Evolutionary conservation across 768 basidiomycete species (phyloP).

Genomic region (Arthromyces matolae): DNA sequence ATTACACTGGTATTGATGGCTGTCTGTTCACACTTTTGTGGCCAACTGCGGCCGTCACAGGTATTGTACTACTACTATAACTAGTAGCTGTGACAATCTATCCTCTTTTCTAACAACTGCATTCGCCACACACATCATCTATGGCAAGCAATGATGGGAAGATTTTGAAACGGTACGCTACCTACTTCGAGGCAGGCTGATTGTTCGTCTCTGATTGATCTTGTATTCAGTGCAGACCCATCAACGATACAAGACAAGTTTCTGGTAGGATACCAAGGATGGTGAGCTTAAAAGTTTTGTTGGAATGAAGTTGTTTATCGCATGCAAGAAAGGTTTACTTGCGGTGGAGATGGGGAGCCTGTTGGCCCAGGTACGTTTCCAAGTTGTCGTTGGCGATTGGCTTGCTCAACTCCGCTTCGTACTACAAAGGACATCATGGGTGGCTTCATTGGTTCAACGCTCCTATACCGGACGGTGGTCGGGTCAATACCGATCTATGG

Average conservation of each 20-base stretch:
- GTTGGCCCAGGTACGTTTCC: conserved; percentile 50
- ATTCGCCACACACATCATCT: background rate
- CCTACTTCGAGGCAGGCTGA: too few relatives aligned
- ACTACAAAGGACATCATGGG: conserved; percentile 69
- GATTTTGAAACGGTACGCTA: conserved; percentile 39
- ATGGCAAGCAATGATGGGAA: conserved; percentile 32
- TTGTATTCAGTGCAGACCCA: conserved; percentile 52
- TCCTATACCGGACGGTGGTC: conserved; percentile 68
- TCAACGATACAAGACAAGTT: conserved; percentile 81
- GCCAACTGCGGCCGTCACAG: conserved; percentile 2
- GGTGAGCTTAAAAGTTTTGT: conserved; percentile 40
- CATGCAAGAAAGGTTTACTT: conserved; percentile 56
- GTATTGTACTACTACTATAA: too few relatives aligned
- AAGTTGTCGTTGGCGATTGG: background rate
- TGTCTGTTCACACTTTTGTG: conserved; percentile 6
- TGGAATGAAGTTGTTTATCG: background rate
- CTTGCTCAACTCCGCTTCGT: background rate
- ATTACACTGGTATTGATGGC: too few relatives aligned
- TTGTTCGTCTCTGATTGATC: conserved; percentile 2
- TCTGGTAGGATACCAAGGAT: conserved; percentile 85
- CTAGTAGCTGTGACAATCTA: conserved; percentile 5
- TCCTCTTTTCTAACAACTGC: conserved; percentile 4
- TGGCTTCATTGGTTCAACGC: conserved; percentile 83
- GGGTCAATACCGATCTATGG: conserved; percentile 74
- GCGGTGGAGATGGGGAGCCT: conserved; percentile 63